Evolutionary conservation across 139 green algal genomes (phyloP).

Genomic region (Chlamydomonas sp.): DNA sequence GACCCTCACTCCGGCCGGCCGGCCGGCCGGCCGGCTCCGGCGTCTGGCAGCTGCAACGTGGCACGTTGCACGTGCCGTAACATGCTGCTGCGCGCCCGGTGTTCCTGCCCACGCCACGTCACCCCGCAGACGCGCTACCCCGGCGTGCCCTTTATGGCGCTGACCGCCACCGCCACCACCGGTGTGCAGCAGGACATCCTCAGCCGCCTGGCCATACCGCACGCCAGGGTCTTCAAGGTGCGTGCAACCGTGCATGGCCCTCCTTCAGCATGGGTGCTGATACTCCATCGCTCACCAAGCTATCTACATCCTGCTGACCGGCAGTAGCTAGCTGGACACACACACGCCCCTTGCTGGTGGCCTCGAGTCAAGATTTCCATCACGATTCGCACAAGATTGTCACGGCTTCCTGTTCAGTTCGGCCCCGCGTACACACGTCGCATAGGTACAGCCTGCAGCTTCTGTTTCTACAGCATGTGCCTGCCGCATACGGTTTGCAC

Average conservation of each 20-base stretch:
- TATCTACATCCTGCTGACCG: neutral
- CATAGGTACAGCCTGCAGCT: neutral
- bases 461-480: neutral
- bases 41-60: neutral
- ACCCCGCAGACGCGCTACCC: conserved; percentile 44
- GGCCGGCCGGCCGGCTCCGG: no score
- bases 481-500: neutral
- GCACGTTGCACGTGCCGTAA: neutral
- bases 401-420: no score
- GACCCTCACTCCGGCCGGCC: neutral
- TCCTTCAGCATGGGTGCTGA: no score
- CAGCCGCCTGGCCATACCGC: conserved; percentile 54
- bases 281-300: neutral
- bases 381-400: neutral
- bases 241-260: neutral
- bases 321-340: neutral
- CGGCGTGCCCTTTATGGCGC: conserved; percentile 68
- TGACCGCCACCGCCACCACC: conserved; percentile 82
- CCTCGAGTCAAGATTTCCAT: neutral
- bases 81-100: no score
- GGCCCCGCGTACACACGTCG: no score
- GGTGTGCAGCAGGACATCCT: conserved; percentile 63
- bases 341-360: neutral
- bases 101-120: no score
- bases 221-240: conserved; percentile 47